Evolutionary conservation across 2,329 filamentous ascomycete species (phyloP), one percentile per base, ranked within the genome.

Genomic region (Aspergillus japonicus): DNA sequence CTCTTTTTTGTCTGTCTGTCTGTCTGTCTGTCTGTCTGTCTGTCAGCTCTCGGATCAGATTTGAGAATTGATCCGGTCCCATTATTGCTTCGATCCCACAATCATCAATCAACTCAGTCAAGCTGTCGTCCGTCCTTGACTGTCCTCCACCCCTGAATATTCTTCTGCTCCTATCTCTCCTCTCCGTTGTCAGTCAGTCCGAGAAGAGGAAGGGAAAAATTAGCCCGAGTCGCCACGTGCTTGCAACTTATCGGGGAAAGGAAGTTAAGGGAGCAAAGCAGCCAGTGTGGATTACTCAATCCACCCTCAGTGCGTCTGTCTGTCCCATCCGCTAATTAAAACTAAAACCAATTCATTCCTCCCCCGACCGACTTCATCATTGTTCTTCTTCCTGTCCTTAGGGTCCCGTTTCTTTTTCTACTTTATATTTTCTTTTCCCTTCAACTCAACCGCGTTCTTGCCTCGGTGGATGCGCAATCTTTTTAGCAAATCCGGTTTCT

Each of bases 381-480:
- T 47, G 51, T 47, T 16, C 53, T 52, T 52, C 58, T 49, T 29
- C 29, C 35, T 49, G 44, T 47, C 26, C 54, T 19, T 57, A 31
- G n/a, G 47, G 49, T 23, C 56, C 62, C 63, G 65, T 12, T 35
- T 35, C 33, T 35, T 35, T 35, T 35, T 16, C 4, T 5, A 12
- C 11, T 35, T 62, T 62, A 29, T 29, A 29, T 63, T 61, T 61
- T 62, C 50, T 57, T 58, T 56, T 51, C 59, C 57, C 54, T 60
- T 35, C 11, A 35, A 16, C 33, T 35, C 33, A 10, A 48, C 53
- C 61, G 56, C 59, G 54, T 52, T 47, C 50, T 23, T 39, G 33
- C 6, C 16, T 16, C 14, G 16, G 39, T 44, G 49, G 24, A 47
- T 53, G 59, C 59, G 59, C 48, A 56, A 49, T 16, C 59, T 51